phyloP scores from a whole-genome alignment of 495 filamentous ascomycete species.

The Ascodesmis nigricans region DNA sequence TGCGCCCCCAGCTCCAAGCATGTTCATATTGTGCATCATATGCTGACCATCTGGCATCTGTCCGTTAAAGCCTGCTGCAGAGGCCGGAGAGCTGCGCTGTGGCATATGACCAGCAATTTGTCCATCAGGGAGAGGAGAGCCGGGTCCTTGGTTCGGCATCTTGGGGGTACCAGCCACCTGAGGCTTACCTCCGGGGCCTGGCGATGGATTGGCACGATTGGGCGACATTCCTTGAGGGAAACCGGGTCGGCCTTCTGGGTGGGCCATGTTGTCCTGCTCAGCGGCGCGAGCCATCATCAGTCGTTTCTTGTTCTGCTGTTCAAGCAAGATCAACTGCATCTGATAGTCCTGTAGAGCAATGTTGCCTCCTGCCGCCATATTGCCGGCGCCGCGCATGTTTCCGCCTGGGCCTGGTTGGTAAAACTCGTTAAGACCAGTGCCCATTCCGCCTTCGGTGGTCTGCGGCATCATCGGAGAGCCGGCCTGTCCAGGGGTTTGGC shows the following conservation, averaged over 20 bases:
- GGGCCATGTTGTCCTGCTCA: slow-evolving; percentile 62
- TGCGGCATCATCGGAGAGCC: slow-evolving; percentile 58
- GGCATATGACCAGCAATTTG: slow-evolving; percentile 33
- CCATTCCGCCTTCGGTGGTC: slow-evolving; percentile 33
- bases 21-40: slow-evolving; percentile 43
- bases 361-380: slow-evolving; percentile 44
- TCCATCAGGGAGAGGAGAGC: slow-evolving; percentile 64
- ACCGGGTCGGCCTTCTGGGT: slow-evolving; percentile 32
- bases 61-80: slow-evolving; percentile 32
- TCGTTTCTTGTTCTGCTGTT: slow-evolving; percentile 96
- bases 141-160: slow-evolving; percentile 50
- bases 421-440: slow-evolving; percentile 37
- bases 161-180: slow-evolving; percentile 47
- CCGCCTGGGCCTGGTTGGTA: slow-evolving; percentile 33
- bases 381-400: slow-evolving; percentile 30
- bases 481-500: slow-evolving; percentile 33
- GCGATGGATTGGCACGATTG: slow-evolving; percentile 61
- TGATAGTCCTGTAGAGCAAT: slow-evolving; percentile 96
- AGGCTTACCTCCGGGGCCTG: slow-evolving; percentile 73
- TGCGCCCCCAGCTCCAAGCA: slow-evolving; percentile 33
- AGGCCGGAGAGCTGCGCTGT: slow-evolving; percentile 59
- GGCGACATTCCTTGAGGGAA: slow-evolving; percentile 53
- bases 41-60: slow-evolving; percentile 22
- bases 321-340: slow-evolving; percentile 96
- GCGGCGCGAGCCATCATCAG: slow-evolving; percentile 80